Conservation (phyloP, 1,139 yeast species). For the Kluyveromyces sp. region DNA sequence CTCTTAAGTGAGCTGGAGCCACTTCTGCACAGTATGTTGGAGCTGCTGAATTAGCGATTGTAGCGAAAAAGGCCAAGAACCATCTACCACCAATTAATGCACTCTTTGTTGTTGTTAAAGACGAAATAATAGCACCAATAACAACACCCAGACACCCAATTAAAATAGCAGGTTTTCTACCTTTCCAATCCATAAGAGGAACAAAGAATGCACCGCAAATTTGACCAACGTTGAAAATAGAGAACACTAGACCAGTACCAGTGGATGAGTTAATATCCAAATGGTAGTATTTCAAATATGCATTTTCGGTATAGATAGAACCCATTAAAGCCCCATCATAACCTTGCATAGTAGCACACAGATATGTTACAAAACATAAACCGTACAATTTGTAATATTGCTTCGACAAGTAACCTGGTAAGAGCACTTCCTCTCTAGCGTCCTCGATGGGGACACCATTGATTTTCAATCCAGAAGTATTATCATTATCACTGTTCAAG, state of each 20-base stretch:
- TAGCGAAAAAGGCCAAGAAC: slow-evolving; percentile 2
- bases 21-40: slow-evolving; percentile 4
- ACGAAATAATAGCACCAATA: background rate
- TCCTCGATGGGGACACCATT: background rate
- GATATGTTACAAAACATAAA: background rate
- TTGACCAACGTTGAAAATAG: slow-evolving; percentile 59
- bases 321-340: slow-evolving; percentile 4
- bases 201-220: slow-evolving; percentile 4
- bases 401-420: background rate
- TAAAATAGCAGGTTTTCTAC: slow-evolving; percentile 1
- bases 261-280: slow-evolving; percentile 2
- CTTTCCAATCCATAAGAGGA: slow-evolving; percentile 3
- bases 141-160: slow-evolving; percentile 1
- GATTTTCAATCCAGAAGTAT: background rate
- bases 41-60: slow-evolving; percentile 2
- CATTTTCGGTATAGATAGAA: slow-evolving; percentile 1
- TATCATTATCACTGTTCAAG: background rate
- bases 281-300: background rate
- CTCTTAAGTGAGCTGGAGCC: slow-evolving; percentile 4
- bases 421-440: background rate
- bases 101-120: background rate
- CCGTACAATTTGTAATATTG: slow-evolving; percentile 1
- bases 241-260: slow-evolving; percentile 48
- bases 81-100: slow-evolving; percentile 4
- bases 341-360: slow-evolving; percentile 3